These are phyloP conservation scores for Erigeron philadelphicus DNA, from an alignment of 140 eudicot genomes.

Conservation along the genomic window DNA sequence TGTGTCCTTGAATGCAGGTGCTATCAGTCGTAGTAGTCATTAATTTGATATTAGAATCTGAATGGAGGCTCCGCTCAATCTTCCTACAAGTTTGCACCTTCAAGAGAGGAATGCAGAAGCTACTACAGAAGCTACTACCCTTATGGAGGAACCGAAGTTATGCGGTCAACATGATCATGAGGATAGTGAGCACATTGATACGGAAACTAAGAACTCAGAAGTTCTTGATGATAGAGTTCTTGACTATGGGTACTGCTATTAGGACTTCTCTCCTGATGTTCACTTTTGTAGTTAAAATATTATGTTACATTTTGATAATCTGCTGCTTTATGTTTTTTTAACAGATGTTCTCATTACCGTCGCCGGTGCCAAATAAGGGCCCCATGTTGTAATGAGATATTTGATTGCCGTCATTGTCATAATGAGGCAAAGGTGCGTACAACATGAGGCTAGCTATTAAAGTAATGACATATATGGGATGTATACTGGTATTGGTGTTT, in stretches of 20 bases:
- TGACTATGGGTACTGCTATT: constrained; percentile 51
- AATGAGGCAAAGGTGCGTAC: constrained; percentile 68
- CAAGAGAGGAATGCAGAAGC: constrained; percentile 29
- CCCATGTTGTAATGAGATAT: constrained; percentile 84
- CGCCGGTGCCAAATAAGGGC: constrained; percentile 80
- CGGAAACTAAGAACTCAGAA: constrained; percentile 25
- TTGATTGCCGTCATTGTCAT: constrained; percentile 81
- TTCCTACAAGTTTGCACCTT: constrained; percentile 21
- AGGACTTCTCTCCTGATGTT: constrained; percentile 1
- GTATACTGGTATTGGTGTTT: background rate
- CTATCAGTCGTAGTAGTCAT: constrained; percentile 35
- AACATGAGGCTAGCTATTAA: background rate
- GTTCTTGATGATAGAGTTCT: constrained; percentile 43
- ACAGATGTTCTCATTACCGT: constrained; percentile 70
- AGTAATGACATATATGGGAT: background rate
- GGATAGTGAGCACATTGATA: constrained; percentile 16
- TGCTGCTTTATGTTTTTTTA: constrained; percentile 11
- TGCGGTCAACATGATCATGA: constrained; percentile 24
- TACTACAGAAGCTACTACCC: constrained; percentile 1
- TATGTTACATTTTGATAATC: background rate
- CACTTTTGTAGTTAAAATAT: background rate
- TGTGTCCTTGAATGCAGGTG: constrained; percentile 60
- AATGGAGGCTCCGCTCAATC: constrained; percentile 39
- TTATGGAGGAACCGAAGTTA: constrained; percentile 26
- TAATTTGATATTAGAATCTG: constrained; percentile 26